Evolutionary conservation across 805 yeast genomes (phyloP).

Genomic region (Kluyveromyces wickerhamii): DNA sequence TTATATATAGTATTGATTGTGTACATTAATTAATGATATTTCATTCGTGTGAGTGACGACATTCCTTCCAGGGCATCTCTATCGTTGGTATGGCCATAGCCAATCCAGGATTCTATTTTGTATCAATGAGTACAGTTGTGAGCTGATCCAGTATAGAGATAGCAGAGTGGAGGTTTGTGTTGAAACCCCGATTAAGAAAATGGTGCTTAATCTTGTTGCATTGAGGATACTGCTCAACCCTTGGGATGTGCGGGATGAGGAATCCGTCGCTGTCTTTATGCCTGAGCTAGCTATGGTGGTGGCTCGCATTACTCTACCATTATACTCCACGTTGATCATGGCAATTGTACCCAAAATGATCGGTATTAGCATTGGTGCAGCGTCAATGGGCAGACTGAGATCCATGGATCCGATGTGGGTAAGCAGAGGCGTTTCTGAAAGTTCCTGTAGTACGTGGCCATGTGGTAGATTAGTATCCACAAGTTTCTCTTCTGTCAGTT

Average conservation of each 20-base stretch:
- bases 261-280: conserved; percentile 15
- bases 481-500: conserved; percentile 52
- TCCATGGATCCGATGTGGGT: conserved; percentile 30
- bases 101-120: conserved; percentile 70
- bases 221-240: conserved; percentile 46
- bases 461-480: conserved; percentile 33
- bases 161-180: conserved; percentile 82
- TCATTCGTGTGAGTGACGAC: too few species aligned
- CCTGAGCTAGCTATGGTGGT: conserved; percentile 19
- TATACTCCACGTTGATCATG: conserved; percentile 77
- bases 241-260: conserved; percentile 21
- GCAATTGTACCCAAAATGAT: conserved; percentile 61
- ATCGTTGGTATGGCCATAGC: conserved; percentile 41
- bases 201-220: conserved; percentile 63
- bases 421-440: background rate
- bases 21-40: too few species aligned
- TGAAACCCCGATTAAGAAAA: conserved; percentile 74
- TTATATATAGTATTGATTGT: too few species aligned
- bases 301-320: conserved; percentile 49
- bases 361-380: conserved; percentile 63
- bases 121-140: conserved; percentile 64
- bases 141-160: conserved; percentile 83
- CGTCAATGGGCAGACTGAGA: conserved; percentile 57
- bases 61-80: too few species aligned
- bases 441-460: conserved; percentile 39